Percentiles rank a stretch among this genome's conserved stretches.
These are phyloP conservation scores for Teratosphaeria pseudoeucalypti DNA, from an alignment of 2,329 filamentous ascomycete genomes.

Conservation along the genomic window DNA sequence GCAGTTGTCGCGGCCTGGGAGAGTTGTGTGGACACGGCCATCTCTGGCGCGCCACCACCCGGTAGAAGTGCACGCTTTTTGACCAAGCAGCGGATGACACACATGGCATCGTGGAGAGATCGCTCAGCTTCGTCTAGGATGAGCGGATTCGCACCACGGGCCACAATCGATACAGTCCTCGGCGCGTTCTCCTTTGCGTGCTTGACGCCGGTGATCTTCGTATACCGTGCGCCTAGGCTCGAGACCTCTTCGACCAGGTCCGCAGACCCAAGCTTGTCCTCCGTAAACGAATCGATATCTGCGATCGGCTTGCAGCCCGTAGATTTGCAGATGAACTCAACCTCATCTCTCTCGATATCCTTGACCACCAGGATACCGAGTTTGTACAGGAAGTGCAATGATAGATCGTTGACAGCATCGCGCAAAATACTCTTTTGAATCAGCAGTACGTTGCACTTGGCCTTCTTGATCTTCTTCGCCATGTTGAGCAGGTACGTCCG, in stretches of 20 bases:
- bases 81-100: conserved; percentile 90
- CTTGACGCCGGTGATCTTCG: conserved; percentile 89
- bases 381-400: conserved; percentile 93
- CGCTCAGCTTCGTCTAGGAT: conserved; percentile 97
- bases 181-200: conserved; percentile 47
- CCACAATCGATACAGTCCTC: conserved; percentile 87
- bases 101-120: conserved; percentile 91
- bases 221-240: conserved; percentile 77
- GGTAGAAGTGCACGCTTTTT: conserved; percentile 99
- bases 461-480: conserved; percentile 99
- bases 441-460: conserved; percentile 95
- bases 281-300: conserved; percentile 95
- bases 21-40: conserved; percentile 84
- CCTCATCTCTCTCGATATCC: conserved; percentile 96
- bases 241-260: conserved; percentile 91
- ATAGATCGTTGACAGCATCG: conserved; percentile 95
- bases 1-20: conserved; percentile 72
- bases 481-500: conserved; percentile 95
- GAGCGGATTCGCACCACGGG: conserved; percentile 83
- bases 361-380: conserved; percentile 92
- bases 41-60: conserved; percentile 90
- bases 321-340: conserved; percentile 98
- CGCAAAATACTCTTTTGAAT: conserved; percentile 98
- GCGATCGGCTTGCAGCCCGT: conserved; percentile 98
- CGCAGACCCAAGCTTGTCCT: conserved; percentile 91